phyloP scores from a whole-genome alignment of 352 stramenopile genomes.

The Phytophthora fragariae region DNA sequence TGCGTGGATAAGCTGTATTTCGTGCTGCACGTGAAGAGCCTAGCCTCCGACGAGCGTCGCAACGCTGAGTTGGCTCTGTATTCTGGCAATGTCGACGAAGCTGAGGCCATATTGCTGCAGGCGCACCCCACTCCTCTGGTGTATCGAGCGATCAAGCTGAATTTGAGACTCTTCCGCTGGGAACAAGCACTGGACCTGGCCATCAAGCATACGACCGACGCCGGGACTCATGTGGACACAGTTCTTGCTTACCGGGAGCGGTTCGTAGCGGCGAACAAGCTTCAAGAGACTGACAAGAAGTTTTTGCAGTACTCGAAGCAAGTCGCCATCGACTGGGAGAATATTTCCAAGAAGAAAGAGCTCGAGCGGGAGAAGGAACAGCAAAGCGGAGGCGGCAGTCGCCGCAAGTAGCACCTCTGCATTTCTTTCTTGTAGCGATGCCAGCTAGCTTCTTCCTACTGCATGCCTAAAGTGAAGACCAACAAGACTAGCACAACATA shows the following conservation, averaged over 20 bases:
- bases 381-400: constrained; percentile 39
- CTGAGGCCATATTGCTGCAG: constrained; percentile 93
- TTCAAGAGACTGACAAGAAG: constrained; percentile 87
- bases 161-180: constrained; percentile 92
- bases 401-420: constrained; percentile 58
- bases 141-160: constrained; percentile 95
- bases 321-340: constrained; percentile 90
- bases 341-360: constrained; percentile 91
- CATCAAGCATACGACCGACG: constrained; percentile 89
- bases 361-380: constrained; percentile 85
- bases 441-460: constrained; percentile 9
- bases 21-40: constrained; percentile 89
- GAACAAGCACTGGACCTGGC: constrained; percentile 89
- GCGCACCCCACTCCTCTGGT: constrained; percentile 82
- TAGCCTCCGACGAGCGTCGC: constrained; percentile 84
- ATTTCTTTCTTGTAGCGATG: constrained; percentile 5
- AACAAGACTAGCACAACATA: constrained; percentile 31
- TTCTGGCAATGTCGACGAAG: constrained; percentile 88
- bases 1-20: constrained; percentile 96
- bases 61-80: constrained; percentile 92
- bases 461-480: constrained; percentile 15
- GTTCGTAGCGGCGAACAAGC: constrained; percentile 87
- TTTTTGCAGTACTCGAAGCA: constrained; percentile 88
- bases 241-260: constrained; percentile 90
- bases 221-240: constrained; percentile 90